Conservation (phyloP, 768 basidiomycete species). For the Nidula microcarpa region DNA sequence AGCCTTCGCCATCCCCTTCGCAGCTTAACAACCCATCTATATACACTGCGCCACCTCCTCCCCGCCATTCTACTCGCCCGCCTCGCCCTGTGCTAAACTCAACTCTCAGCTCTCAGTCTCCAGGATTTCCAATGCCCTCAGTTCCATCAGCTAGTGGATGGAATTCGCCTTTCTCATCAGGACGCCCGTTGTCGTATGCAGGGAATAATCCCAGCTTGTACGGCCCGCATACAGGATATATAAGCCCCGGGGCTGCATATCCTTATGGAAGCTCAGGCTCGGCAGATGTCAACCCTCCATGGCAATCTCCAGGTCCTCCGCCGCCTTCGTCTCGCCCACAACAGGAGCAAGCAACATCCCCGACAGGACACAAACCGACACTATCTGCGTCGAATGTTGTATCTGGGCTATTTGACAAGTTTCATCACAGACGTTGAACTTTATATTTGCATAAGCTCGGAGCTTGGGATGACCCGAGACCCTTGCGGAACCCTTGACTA, state of each 20-base stretch:
- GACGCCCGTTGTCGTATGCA: not conserved
- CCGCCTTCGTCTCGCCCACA: not conserved
- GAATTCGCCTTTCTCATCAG: not conserved
- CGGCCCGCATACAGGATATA: slow-evolving; percentile 5
- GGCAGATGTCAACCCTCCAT: not conserved
- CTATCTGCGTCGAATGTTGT: not conserved
- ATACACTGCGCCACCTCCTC: slow-evolving; percentile 31
- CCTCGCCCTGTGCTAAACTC: not conserved
- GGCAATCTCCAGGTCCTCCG: slow-evolving; percentile 3
- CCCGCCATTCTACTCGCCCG: slow-evolving; percentile 8
- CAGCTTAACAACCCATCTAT: slow-evolving; percentile 37
- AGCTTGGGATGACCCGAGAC: not conserved
- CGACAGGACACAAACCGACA: too few relatives aligned
- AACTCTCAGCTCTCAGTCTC: not conserved
- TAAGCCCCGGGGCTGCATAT: not conserved
- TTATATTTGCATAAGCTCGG: not conserved
- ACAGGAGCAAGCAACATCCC: too few relatives aligned
- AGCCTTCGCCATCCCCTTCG: slow-evolving; percentile 38
- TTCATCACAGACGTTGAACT: not conserved
- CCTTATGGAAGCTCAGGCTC: slow-evolving; percentile 4
- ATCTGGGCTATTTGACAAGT: not conserved
- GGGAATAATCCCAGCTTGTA: slow-evolving; percentile 3
- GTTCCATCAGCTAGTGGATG: slow-evolving; percentile 6
- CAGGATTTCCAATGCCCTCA: slow-evolving; percentile 1
- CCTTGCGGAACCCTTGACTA: too few relatives aligned